Percentiles rank a stretch among this genome's conserved stretches.
Conservation (phyloP, 768 basidiomycete species). For the Panus rudis region DNA sequence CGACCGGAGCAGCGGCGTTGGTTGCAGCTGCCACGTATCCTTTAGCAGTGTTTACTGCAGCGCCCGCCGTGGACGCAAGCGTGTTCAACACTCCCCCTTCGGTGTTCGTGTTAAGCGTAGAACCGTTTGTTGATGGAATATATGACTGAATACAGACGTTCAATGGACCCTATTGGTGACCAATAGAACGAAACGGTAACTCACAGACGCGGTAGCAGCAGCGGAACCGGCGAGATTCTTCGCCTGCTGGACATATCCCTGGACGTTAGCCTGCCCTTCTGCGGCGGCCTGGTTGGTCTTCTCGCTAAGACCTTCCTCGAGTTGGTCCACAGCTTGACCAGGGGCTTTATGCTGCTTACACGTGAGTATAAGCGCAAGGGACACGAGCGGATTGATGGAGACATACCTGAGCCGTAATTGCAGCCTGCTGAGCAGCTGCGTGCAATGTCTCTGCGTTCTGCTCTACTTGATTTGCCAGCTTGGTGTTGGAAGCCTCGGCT, state of each 20-base stretch:
- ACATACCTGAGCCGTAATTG: constrained; percentile 44
- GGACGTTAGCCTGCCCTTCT: constrained; percentile 48
- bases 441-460: constrained; percentile 38
- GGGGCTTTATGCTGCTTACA: constrained; percentile 14
- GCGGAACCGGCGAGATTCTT: constrained; percentile 39
- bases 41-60: constrained; percentile 26
- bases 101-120: not conserved
- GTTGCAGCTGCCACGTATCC: constrained; percentile 25
- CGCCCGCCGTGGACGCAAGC: constrained; percentile 28
- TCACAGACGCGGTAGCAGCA: constrained; percentile 39
- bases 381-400: not conserved
- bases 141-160: constrained; percentile 18
- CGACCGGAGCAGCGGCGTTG: constrained; percentile 28
- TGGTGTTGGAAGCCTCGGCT: constrained; percentile 36
- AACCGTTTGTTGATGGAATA: constrained; percentile 10
- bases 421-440: constrained; percentile 44
- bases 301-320: constrained; percentile 21
- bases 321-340: constrained; percentile 22
- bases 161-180: too few relatives aligned
- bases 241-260: constrained; percentile 49
- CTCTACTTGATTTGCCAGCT: constrained; percentile 38
- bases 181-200: constrained; percentile 12
- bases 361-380: not conserved
- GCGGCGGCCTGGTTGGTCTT: constrained; percentile 48
- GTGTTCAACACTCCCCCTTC: constrained; percentile 19